These are phyloP conservation scores for Magnusiomyces ingens DNA, from an alignment of 1,139 yeast species.

Conservation along the genomic window DNA sequence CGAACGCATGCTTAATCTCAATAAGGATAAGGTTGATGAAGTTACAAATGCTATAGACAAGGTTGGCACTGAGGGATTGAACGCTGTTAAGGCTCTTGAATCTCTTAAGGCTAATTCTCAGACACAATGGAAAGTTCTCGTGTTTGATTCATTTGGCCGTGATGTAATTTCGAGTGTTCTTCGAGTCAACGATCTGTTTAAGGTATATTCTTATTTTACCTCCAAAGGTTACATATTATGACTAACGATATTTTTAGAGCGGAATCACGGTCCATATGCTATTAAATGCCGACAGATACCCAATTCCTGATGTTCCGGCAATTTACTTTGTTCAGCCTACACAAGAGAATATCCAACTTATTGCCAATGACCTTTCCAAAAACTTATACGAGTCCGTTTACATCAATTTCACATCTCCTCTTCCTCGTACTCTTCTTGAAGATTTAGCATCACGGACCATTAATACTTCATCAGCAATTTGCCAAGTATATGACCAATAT, in stretches of 20 bases:
- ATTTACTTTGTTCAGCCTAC: conserved; percentile 90
- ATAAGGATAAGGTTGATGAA: conserved; percentile 36
- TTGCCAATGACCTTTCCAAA: conserved; percentile 62
- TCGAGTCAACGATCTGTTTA: conserved; percentile 80
- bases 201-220: conserved; percentile 55
- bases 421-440: conserved; percentile 73
- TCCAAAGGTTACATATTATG: conserved; percentile 82
- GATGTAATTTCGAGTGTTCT: conserved; percentile 82
- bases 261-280: conserved; percentile 87
- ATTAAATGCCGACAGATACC: conserved; percentile 60
- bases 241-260: conserved; percentile 78
- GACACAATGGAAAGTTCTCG: conserved; percentile 86
- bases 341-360: conserved; percentile 57
- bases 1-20: conserved; percentile 79
- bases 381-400: conserved; percentile 76
- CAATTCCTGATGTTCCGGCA: conserved; percentile 90
- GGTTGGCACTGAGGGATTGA: conserved; percentile 16
- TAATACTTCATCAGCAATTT: conserved; percentile 54
- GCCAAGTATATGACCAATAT: conserved; percentile 91
- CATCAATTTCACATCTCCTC: conserved; percentile 77
- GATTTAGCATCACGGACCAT: conserved; percentile 84
- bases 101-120: conserved; percentile 38
- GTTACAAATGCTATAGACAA: conserved; percentile 32
- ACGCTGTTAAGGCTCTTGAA: conserved; percentile 12
- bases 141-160: conserved; percentile 74